Conservation (phyloP, 129 eudicot genomes). For the Artemisia annua region DNA sequence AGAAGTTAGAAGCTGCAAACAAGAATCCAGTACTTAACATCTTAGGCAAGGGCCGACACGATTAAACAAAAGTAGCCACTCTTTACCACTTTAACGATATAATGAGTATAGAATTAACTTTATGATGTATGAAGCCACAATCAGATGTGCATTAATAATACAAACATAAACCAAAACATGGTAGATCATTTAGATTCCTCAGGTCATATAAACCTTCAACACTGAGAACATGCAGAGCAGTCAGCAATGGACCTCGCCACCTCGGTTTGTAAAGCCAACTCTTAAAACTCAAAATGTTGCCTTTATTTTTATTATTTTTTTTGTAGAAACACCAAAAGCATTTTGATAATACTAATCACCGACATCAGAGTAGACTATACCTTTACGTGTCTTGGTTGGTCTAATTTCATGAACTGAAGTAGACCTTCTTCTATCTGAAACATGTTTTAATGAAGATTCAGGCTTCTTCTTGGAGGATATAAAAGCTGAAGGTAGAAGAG, state of each 20-base stretch:
- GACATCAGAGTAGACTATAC: slow-evolving; percentile 28
- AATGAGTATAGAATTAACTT: not conserved
- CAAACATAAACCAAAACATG: not conserved
- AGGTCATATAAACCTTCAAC: not conserved
- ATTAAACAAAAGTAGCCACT: not conserved
- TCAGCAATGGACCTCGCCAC: not conserved
- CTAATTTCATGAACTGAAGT: slow-evolving; percentile 34
- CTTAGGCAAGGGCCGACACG: not conserved
- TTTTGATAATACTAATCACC: not conserved
- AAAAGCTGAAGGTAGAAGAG: slow-evolving; percentile 87
- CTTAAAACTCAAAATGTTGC: not conserved
- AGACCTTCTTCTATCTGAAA: slow-evolving; percentile 46
- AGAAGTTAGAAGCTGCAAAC: not conserved
- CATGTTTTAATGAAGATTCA: slow-evolving; percentile 44
- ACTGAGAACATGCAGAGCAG: not conserved
- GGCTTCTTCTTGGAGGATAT: slow-evolving; percentile 74
- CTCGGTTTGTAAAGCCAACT: slow-evolving; percentile 6
- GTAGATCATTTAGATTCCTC: not conserved
- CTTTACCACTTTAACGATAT: no score
- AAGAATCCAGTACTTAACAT: not conserved
- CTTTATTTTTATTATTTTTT: not conserved
- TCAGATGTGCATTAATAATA: not conserved
- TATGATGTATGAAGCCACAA: not conserved
- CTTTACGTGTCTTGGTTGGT: slow-evolving; percentile 61
- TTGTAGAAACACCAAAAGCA: slow-evolving; percentile 18